Evolutionary conservation across 345 rosid genomes (phyloP).

Genomic region (Moricandia moricandioides): DNA sequence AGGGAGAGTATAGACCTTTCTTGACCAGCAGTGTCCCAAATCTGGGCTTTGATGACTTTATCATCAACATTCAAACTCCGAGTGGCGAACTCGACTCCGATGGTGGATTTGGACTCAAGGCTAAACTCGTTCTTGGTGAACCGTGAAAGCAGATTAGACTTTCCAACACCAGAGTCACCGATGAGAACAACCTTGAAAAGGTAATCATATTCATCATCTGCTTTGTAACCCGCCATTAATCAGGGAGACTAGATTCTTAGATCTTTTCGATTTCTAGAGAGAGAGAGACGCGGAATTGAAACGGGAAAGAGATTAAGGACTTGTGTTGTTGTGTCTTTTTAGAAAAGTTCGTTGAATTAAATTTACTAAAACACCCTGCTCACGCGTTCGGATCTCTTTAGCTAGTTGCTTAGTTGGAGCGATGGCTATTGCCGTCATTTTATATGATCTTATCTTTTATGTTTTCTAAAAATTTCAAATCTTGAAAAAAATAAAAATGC

Average conservation of each 20-base stretch:
- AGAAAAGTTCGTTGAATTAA: not conserved
- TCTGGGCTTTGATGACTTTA: constrained; percentile 47
- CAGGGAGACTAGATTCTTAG: too few species aligned
- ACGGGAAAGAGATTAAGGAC: constrained; percentile 14
- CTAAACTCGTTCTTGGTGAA: constrained; percentile 43
- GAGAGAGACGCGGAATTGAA: constrained; percentile 28
- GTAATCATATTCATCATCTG: constrained; percentile 43
- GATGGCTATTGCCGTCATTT: not conserved
- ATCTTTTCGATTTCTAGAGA: constrained; percentile 17
- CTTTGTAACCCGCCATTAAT: constrained; percentile 44
- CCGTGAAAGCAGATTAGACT: constrained; percentile 35
- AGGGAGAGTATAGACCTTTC: constrained; percentile 33
- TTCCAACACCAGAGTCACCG: constrained; percentile 43
- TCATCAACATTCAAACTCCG: constrained; percentile 38
- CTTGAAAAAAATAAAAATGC: constrained; percentile 15
- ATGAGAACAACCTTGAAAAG: constrained; percentile 41
- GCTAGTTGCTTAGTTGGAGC: not conserved
- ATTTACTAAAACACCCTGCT: not conserved
- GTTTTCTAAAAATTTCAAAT: not conserved
- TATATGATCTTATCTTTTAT: not conserved
- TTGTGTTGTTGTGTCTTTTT: constrained; percentile 10
- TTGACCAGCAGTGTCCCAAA: constrained; percentile 47
- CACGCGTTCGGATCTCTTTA: not conserved
- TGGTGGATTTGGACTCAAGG: constrained; percentile 43
- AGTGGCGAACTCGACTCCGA: constrained; percentile 45